phyloP scores from a whole-genome alignment of 352 stramenopile species.

The Phytophthora ramorum region DNA sequence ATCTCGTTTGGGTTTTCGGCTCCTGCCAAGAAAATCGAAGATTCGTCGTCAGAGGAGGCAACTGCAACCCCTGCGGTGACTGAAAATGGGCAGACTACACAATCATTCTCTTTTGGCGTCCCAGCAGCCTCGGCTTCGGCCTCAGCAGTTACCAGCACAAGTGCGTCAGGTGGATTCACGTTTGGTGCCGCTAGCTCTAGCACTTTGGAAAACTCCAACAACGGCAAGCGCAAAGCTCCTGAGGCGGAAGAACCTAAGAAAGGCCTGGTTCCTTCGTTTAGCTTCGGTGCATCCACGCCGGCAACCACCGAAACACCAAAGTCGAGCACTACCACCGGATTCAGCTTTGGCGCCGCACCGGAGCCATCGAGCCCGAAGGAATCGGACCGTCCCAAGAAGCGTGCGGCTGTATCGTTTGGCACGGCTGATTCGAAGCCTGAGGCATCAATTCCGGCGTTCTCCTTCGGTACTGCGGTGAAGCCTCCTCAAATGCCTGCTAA shows the following conservation, averaged over 20 bases:
- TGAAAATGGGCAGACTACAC: conserved; percentile 11
- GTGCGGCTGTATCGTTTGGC: conserved; percentile 28
- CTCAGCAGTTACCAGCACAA: conserved; percentile 1
- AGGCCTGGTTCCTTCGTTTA: conserved; percentile 27
- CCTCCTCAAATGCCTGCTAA: conserved; percentile 26
- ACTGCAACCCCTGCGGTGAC: background rate
- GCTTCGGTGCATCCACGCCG: conserved; percentile 18
- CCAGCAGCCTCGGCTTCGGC: background rate
- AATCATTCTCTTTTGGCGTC: conserved; percentile 46
- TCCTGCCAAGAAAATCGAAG: conserved; percentile 24
- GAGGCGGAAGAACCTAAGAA: conserved; percentile 17
- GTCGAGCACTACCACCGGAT: conserved; percentile 24
- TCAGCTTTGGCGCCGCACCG: conserved; percentile 39
- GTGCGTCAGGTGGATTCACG: conserved; percentile 24
- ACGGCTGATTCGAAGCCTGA: conserved; percentile 33
- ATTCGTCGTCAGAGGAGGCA: conserved; percentile 14
- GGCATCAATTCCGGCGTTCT: conserved; percentile 34
- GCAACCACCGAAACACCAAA: conserved; percentile 13
- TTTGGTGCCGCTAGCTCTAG: conserved; percentile 25
- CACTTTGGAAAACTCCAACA: conserved; percentile 12
- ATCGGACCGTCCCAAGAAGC: conserved; percentile 37
- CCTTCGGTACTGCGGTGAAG: conserved; percentile 30
- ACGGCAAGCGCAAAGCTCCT: conserved; percentile 37
- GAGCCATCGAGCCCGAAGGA: conserved; percentile 26
- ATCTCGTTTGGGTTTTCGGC: conserved; percentile 44